Conservation (phyloP, 2,329 filamentous ascomycete genomes). For the Xylaria arbuscula region DNA sequence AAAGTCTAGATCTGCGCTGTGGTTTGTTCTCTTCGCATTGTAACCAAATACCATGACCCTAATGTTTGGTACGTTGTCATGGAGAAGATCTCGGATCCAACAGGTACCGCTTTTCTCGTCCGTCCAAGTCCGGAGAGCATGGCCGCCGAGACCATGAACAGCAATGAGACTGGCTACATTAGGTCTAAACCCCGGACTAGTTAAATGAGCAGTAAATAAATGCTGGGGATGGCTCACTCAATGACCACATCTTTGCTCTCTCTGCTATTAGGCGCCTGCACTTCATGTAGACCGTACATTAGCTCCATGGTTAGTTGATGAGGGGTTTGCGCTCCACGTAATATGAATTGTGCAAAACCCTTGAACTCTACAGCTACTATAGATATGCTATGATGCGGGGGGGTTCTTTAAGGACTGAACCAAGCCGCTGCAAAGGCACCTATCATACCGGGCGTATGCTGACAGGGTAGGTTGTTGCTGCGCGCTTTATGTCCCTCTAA, state of each 20-base stretch:
- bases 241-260: neutral
- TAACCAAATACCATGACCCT: no score
- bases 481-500: no score
- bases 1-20: no score
- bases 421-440: neutral
- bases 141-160: no score
- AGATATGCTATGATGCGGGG: neutral
- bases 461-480: no score
- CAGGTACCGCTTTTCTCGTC: no score
- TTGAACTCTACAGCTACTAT: constrained; percentile 1
- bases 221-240: neutral
- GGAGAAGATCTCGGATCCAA: no score
- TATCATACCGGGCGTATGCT: constrained; percentile 1
- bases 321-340: neutral
- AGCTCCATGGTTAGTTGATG: constrained; percentile 1
- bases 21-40: no score
- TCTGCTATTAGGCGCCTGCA: constrained; percentile 3
- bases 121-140: no score
- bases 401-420: constrained; percentile 1
- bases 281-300: constrained; percentile 2
- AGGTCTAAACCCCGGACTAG: no score
- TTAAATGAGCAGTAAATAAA: neutral
- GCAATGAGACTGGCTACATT: no score
- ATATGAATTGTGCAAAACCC: constrained; percentile 1
- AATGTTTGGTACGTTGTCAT: no score